These are phyloP conservation scores for Neospermospora avenae DNA, from an alignment of 2,329 filamentous ascomycete genomes.

Conservation along the genomic window DNA sequence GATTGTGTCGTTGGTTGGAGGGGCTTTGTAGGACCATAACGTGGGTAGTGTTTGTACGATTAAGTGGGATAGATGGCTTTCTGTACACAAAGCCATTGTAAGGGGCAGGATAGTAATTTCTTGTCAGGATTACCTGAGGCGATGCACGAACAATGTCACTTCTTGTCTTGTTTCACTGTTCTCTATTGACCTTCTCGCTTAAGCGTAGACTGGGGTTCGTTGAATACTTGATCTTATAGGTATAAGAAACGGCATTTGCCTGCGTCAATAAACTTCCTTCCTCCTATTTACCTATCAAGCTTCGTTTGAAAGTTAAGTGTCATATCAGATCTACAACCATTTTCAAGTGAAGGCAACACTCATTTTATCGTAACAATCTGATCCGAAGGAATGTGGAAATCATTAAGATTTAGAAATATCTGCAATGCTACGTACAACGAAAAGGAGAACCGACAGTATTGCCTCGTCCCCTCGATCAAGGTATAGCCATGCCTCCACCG, in stretches of 20 bases:
- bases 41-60: neutral
- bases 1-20: conserved; percentile 83
- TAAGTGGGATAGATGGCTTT: neutral
- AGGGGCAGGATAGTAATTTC: neutral
- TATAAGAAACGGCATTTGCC: too few relatives aligned
- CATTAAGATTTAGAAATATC: conserved; percentile 2
- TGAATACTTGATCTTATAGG: too few relatives aligned
- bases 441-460: neutral
- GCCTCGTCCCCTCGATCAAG: neutral
- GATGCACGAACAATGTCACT: too few relatives aligned
- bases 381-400: neutral
- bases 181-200: too few relatives aligned
- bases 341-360: neutral
- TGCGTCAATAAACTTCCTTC: too few relatives aligned
- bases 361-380: neutral
- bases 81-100: neutral
- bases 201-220: too few relatives aligned
- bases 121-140: neutral
- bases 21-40: conserved; percentile 61
- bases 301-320: too few relatives aligned
- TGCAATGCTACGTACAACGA: neutral
- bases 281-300: too few relatives aligned
- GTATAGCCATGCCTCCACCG: neutral
- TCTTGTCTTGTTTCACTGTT: too few relatives aligned
- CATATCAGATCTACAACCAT: too few relatives aligned